A percentile compares a stretch with the other conserved stretches of the same genome.
Conservation (phyloP, 2,329 filamentous ascomycete species). For the Trichoderma breve region DNA sequence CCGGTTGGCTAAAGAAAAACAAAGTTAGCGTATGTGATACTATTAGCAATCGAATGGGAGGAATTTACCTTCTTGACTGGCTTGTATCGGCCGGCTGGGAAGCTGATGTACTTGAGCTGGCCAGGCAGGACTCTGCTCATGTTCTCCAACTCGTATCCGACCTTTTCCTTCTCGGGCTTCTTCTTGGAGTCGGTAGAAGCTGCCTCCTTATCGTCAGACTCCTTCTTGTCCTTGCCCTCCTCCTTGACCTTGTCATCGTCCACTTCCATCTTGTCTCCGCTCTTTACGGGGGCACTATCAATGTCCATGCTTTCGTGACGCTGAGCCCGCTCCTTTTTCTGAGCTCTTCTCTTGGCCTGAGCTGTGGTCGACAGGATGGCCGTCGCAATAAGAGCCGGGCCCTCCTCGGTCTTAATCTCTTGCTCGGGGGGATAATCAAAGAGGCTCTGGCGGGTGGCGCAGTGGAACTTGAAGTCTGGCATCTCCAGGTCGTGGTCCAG, state of each 20-base stretch:
- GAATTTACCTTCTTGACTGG: slow-evolving; percentile 77
- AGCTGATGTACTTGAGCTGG: slow-evolving; percentile 94
- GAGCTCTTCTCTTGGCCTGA: slow-evolving; percentile 90
- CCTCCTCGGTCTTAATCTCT: slow-evolving; percentile 91
- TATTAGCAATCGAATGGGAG: neutral
- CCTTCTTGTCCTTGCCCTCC: slow-evolving; percentile 51
- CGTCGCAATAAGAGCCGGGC: slow-evolving; percentile 89
- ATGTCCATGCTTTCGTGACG: slow-evolving; percentile 94
- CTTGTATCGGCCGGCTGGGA: slow-evolving; percentile 85
- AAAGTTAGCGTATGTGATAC: slow-evolving; percentile 26
- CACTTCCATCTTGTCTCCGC: slow-evolving; percentile 84
- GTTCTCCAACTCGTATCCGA: slow-evolving; percentile 94
- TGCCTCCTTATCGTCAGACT: slow-evolving; percentile 63
- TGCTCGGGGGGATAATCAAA: slow-evolving; percentile 98
- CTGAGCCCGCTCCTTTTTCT: slow-evolving; percentile 89
- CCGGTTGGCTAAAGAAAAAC: slow-evolving; percentile 72
- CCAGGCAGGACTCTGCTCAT: slow-evolving; percentile 91
- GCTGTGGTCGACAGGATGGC: slow-evolving; percentile 95
- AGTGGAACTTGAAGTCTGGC: slow-evolving; percentile 92
- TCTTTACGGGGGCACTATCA: slow-evolving; percentile 64
- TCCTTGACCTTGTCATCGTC: slow-evolving; percentile 64
- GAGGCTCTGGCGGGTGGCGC: slow-evolving; percentile 87
- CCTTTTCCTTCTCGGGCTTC: slow-evolving; percentile 92
- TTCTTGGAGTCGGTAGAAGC: slow-evolving; percentile 67
- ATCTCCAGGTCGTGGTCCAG: slow-evolving; percentile 92